These are phyloP conservation scores for Clitocybe nebularis DNA, from an alignment of 1,284 basidiomycete genomes.

Conservation along the genomic window DNA sequence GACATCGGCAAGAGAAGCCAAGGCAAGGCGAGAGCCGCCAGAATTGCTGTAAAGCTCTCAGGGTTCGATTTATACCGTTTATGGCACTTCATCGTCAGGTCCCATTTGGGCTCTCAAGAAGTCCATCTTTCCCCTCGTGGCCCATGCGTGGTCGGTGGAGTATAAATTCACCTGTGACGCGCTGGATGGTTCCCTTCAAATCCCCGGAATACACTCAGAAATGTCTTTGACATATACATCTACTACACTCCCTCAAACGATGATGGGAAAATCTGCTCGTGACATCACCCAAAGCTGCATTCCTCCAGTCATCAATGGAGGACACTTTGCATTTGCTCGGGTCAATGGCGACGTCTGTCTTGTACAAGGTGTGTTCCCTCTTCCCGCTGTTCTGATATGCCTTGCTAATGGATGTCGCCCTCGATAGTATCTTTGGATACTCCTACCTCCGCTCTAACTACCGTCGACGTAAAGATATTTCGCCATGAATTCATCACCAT, in stretches of 20 bases:
- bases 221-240: conserved; percentile 11
- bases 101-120: conserved; percentile 7
- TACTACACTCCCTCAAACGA: conserved; percentile 4
- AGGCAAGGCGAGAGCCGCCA: background rate
- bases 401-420: conserved; percentile 1
- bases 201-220: background rate
- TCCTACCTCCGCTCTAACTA: conserved; percentile 30
- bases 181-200: conserved; percentile 3
- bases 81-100: background rate
- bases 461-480: conserved; percentile 46
- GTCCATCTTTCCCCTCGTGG: conserved; percentile 31
- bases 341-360: conserved; percentile 42
- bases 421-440: conserved; percentile 26
- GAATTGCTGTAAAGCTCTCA: conserved; percentile 1
- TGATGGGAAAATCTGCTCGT: background rate
- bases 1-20: background rate
- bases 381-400: background rate
- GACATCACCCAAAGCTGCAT: conserved; percentile 5
- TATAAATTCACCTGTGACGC: conserved; percentile 21
- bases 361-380: conserved; percentile 39
- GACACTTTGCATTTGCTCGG: conserved; percentile 46
- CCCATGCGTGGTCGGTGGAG: conserved; percentile 27
- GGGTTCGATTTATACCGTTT: background rate
- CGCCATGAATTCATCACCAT: conserved; percentile 58
- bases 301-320: conserved; percentile 13